phyloP scores from a whole-genome alignment of 164 flowering plant genomes.

The Nelumbo lutea region DNA sequence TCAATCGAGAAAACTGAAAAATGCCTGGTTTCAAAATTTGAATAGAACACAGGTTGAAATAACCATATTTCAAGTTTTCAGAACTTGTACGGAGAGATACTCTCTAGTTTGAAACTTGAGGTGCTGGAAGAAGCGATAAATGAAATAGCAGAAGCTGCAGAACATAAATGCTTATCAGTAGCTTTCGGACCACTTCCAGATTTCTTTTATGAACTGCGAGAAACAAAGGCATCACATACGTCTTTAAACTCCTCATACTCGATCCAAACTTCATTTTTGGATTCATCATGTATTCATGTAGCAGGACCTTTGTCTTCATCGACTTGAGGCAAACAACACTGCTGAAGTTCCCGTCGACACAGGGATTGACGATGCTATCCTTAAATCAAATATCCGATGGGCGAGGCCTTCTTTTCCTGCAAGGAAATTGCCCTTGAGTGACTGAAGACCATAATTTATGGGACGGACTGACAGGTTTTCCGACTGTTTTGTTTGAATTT shows the following conservation, averaged over 20 bases:
- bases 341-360: constrained; percentile 25
- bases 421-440: constrained; percentile 30
- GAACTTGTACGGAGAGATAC: no score
- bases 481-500: neutral
- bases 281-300: constrained; percentile 39
- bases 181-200: neutral
- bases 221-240: constrained; percentile 81
- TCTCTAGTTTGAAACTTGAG: no score
- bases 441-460: constrained; percentile 39
- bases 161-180: neutral
- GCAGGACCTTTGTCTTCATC: constrained; percentile 29
- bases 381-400: constrained; percentile 44
- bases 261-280: constrained; percentile 46
- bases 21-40: no score
- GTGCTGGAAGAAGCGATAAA: no score
- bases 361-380: constrained; percentile 20
- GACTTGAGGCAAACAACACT: constrained; percentile 53
- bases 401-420: constrained; percentile 42
- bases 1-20: no score
- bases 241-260: constrained; percentile 77
- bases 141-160: no score
- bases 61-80: no score
- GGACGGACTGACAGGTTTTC: neutral
- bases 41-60: no score
- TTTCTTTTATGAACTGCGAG: constrained; percentile 71